Conservation (phyloP, 139 green algal species). For the Coelastrella sp. region DNA sequence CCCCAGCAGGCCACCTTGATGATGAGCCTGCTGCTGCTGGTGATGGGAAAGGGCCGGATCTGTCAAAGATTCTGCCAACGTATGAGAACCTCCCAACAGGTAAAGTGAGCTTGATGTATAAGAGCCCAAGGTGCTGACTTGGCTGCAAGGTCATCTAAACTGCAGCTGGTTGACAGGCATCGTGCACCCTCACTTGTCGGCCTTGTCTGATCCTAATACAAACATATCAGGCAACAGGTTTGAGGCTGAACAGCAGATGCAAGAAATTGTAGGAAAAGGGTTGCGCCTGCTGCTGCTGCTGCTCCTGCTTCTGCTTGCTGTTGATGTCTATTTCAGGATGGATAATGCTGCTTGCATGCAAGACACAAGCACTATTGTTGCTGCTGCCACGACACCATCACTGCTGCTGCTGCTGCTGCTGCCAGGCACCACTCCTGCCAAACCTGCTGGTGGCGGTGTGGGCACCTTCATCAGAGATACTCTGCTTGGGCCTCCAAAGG, state of each 20-base stretch:
- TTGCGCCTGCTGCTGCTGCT: too few relatives aligned
- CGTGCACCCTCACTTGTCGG: too few relatives aligned
- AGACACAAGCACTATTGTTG: background rate
- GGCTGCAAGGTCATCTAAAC: background rate
- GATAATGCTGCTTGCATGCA: too few relatives aligned
- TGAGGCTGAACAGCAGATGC: too few relatives aligned
- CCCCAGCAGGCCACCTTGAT: too few relatives aligned
- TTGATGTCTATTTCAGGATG: too few relatives aligned
- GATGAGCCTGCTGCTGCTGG: background rate
- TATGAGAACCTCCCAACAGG: background rate
- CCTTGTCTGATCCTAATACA: too few relatives aligned
- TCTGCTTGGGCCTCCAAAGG: background rate
- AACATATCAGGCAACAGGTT: too few relatives aligned
- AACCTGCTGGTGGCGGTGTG: conserved; percentile 13
- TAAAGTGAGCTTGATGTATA: background rate
- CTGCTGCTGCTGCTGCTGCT: background rate
- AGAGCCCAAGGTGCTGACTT: too few relatives aligned
- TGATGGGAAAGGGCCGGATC: background rate
- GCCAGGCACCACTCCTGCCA: background rate
- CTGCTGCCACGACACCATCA: background rate
- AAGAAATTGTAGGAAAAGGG: too few relatives aligned
- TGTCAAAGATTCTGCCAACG: conserved; percentile 9
- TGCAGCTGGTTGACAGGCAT: background rate
- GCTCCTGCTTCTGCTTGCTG: too few relatives aligned
- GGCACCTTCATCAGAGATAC: conserved; percentile 24